phyloP scores from a whole-genome alignment of 177 flowering plant species.

The Vitis hybrid region DNA sequence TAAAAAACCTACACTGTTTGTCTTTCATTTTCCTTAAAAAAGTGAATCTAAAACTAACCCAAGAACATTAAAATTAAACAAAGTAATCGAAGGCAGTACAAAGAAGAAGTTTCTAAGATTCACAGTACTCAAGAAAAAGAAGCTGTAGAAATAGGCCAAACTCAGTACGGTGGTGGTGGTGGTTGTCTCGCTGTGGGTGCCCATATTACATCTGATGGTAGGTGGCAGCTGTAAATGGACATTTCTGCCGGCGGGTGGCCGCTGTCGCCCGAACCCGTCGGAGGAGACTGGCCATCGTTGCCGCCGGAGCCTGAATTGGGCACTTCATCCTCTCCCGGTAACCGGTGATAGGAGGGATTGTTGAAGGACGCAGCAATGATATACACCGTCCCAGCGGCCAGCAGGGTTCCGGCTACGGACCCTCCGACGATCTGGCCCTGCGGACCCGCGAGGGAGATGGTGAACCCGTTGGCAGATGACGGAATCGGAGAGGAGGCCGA shows the following conservation, averaged over 20 bases:
- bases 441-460: constrained; percentile 61
- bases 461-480: constrained; percentile 21
- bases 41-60: background rate
- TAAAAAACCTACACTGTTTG: background rate
- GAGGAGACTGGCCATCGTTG: constrained; percentile 29
- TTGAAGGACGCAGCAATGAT: constrained; percentile 44
- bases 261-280: constrained; percentile 25
- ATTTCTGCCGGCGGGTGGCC: constrained; percentile 24
- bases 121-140: background rate
- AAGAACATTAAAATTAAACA: background rate
- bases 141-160: background rate
- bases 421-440: constrained; percentile 81
- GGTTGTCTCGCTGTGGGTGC: constrained; percentile 68
- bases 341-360: constrained; percentile 37
- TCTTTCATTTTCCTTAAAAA: background rate
- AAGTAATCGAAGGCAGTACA: background rate
- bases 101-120: no score
- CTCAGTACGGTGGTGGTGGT: constrained; percentile 34
- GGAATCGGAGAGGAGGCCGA: constrained; percentile 9
- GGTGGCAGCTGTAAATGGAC: constrained; percentile 53
- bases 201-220: constrained; percentile 73
- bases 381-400: constrained; percentile 48
- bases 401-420: constrained; percentile 47
- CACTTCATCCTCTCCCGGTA: constrained; percentile 49
- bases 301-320: constrained; percentile 20